phyloP scores from a whole-genome alignment of 2,329 filamentous ascomycete species.

The Claviceps quebecensis region DNA sequence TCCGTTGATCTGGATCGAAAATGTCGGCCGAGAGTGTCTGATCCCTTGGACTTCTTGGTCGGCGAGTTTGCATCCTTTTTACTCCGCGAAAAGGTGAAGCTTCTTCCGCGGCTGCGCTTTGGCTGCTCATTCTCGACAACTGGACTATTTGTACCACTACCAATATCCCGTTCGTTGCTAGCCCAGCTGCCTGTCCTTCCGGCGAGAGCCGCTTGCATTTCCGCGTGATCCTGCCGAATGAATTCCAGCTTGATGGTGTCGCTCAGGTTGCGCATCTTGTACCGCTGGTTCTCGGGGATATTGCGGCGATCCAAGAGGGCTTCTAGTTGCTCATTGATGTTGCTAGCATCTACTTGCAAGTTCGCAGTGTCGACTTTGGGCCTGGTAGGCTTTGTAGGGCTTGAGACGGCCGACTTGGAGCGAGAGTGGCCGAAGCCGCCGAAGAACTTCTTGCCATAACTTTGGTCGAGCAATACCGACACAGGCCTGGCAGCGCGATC shows the following conservation, averaged over 20 bases:
- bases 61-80: conserved; percentile 52
- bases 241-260: conserved; percentile 91
- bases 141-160: conserved; percentile 20
- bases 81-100: conserved; percentile 60
- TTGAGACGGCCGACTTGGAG: conserved; percentile 20
- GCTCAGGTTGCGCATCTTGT: conserved; percentile 85
- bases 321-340: conserved; percentile 44
- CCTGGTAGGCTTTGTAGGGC: conserved; percentile 18
- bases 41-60: conserved; percentile 55
- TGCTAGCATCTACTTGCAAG: conserved; percentile 32
- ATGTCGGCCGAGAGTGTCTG: conserved; percentile 47
- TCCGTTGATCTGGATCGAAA: conserved; percentile 62
- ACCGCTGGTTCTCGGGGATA: conserved; percentile 83
- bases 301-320: conserved; percentile 70
- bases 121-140: conserved; percentile 33
- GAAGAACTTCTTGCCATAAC: conserved; percentile 22
- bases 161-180: conserved; percentile 19
- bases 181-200: conserved; percentile 23
- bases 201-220: conserved; percentile 39
- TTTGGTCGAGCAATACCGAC: conserved; percentile 20
- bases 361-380: conserved; percentile 31
- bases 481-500: conserved; percentile 20
- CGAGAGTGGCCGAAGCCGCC: conserved; percentile 24
- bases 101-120: conserved; percentile 35
- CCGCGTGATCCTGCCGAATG: conserved; percentile 74